phyloP scores from a whole-genome alignment of 768 basidiomycete genomes.

The Suillus subaureus region DNA sequence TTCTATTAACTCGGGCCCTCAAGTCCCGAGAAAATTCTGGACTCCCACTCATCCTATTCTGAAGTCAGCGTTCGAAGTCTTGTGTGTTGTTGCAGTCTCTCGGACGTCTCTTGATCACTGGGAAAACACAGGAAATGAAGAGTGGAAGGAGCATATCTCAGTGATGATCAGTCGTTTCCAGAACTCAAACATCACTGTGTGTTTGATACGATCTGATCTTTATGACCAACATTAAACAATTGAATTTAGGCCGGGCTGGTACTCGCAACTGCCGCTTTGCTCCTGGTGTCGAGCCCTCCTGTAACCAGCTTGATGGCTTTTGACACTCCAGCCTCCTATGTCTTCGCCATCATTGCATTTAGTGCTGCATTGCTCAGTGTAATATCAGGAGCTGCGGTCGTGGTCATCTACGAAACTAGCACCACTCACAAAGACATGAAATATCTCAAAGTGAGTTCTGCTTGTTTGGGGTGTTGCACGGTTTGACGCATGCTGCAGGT shows the following conservation, averaged over 20 bases:
- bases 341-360: neutral
- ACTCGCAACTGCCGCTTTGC: conserved; percentile 2
- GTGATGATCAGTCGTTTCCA: neutral
- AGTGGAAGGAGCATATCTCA: neutral
- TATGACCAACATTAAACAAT: no score
- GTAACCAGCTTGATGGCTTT: neutral
- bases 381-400: conserved; percentile 4
- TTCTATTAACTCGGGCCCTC: neutral
- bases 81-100: conserved; percentile 2
- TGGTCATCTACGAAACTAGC: neutral
- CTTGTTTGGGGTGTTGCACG: neutral
- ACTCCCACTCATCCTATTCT: no score
- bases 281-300: neutral
- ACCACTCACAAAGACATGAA: neutral
- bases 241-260: conserved; percentile 1
- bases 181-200: neutral
- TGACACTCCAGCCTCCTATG: neutral
- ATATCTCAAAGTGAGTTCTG: neutral
- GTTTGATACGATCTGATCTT: neutral
- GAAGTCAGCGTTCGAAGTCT: neutral
- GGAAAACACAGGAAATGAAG: neutral
- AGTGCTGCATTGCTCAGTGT: neutral
- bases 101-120: neutral
- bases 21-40: neutral
- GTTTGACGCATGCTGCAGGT: neutral